These are phyloP conservation scores for Cladosporium sp. DNA, from an alignment of 2,329 filamentous ascomycete species.

Conservation along the genomic window DNA sequence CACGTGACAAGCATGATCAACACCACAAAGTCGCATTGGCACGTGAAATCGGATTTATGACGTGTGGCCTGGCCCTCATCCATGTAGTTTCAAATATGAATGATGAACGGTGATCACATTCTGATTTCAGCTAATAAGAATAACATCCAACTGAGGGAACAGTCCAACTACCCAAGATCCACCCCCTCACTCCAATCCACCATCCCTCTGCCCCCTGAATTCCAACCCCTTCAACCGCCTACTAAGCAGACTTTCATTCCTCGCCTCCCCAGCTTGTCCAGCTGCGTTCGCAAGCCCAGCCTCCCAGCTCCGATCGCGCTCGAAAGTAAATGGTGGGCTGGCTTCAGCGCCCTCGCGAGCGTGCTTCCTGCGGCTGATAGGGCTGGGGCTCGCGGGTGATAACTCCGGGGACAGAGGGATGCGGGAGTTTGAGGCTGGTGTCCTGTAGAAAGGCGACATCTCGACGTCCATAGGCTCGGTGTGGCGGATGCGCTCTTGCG, in stretches of 20 bases:
- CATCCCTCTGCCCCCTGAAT: conserved; percentile 5
- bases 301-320: conserved; percentile 45
- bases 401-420: neutral
- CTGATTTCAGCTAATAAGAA: too few relatives aligned
- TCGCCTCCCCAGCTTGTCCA: conserved; percentile 35
- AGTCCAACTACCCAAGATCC: too few relatives aligned
- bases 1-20: too few relatives aligned
- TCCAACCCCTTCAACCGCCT: conserved; percentile 58
- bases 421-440: neutral
- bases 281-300: neutral
- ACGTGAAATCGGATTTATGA: too few relatives aligned
- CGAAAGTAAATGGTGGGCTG: conserved; percentile 18
- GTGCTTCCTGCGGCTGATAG: neutral
- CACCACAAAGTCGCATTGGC: too few relatives aligned
- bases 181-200: too few relatives aligned
- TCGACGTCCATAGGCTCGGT: neutral
- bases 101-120: too few relatives aligned
- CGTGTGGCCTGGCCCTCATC: too few relatives aligned
- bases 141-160: too few relatives aligned
- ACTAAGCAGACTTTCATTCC: conserved; percentile 57
- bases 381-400: neutral
- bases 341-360: conserved; percentile 13
- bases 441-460: neutral
- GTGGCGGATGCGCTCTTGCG: neutral
- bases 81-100: too few relatives aligned